A percentile compares a stretch with the other conserved stretches of the same genome.
phyloP scores from a whole-genome alignment of 352 stramenopile species.

The Phytopythium oedochilum region DNA sequence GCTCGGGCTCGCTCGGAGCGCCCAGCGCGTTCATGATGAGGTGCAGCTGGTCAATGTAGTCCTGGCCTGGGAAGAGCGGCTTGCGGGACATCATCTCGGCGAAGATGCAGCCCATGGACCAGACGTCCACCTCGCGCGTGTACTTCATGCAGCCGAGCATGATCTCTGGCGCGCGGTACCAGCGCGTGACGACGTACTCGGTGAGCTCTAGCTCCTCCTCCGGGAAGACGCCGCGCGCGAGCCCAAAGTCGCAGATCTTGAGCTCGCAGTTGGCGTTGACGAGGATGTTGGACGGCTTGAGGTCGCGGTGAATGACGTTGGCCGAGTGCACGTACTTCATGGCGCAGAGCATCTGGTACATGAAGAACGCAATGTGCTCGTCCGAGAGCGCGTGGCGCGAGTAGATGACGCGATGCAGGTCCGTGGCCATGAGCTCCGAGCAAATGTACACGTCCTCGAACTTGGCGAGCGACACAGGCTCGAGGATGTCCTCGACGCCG shows the following conservation, averaged over 20 bases:
- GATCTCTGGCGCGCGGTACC: slow-evolving; percentile 93
- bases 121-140: slow-evolving; percentile 89
- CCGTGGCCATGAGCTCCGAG: slow-evolving; percentile 88
- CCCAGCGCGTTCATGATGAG: slow-evolving; percentile 95
- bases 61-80: slow-evolving; percentile 95
- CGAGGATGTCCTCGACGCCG: slow-evolving; percentile 72
- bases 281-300: slow-evolving; percentile 98
- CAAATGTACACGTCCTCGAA: slow-evolving; percentile 91
- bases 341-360: slow-evolving; percentile 89
- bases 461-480: slow-evolving; percentile 54
- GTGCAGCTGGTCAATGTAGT: slow-evolving; percentile 95
- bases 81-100: slow-evolving; percentile 97
- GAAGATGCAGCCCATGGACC: too few species aligned
- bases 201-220: slow-evolving; percentile 88
- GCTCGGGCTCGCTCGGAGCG: slow-evolving; percentile 9
- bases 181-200: slow-evolving; percentile 93
- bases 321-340: slow-evolving; percentile 93
- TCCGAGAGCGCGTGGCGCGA: slow-evolving; percentile 80
- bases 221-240: slow-evolving; percentile 77
- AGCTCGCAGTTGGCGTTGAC: slow-evolving; percentile 92
- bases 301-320: slow-evolving; percentile 94
- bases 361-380: slow-evolving; percentile 87
- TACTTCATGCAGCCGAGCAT: slow-evolving; percentile 95
- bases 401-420: slow-evolving; percentile 89
- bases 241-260: slow-evolving; percentile 88